These are phyloP conservation scores for Sarocladium kiliense DNA, from an alignment of 2,329 filamentous ascomycete species.

Conservation along the genomic window DNA sequence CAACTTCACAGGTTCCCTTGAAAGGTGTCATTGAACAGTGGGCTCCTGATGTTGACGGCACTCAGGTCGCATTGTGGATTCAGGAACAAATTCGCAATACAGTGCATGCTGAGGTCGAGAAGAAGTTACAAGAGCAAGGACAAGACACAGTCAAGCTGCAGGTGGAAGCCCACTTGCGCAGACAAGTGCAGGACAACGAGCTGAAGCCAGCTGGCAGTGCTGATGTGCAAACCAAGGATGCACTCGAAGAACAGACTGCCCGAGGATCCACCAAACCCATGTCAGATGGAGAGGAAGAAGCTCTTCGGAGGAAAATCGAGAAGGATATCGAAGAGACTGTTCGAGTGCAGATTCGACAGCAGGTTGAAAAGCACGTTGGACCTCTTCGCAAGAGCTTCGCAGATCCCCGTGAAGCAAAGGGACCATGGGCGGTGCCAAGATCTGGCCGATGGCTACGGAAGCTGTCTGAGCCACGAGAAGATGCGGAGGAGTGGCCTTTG, in stretches of 20 bases:
- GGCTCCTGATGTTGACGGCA: background rate
- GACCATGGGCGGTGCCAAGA: too few relatives aligned
- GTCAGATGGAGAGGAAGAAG: background rate
- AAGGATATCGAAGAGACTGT: background rate
- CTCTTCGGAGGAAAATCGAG: background rate
- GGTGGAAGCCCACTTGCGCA: background rate
- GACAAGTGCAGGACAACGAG: background rate
- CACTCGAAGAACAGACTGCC: too few relatives aligned
- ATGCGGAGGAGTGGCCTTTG: background rate
- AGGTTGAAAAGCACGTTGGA: background rate
- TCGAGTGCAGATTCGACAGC: background rate
- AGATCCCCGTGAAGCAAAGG: background rate
- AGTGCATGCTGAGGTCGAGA: background rate
- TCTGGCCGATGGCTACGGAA: too few relatives aligned
- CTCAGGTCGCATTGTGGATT: background rate
- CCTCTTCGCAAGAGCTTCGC: too few relatives aligned
- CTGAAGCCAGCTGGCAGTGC: background rate
- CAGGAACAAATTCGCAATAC: background rate
- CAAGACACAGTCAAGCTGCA: background rate
- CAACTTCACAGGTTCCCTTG: background rate
- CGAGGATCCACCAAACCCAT: background rate
- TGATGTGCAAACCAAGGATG: too few relatives aligned
- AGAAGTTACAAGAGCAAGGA: background rate
- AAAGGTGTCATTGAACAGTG: background rate
- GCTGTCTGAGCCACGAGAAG: background rate